Conservation (phyloP, 2,329 filamentous ascomycete species). For the Mycogone perniciosa region DNA sequence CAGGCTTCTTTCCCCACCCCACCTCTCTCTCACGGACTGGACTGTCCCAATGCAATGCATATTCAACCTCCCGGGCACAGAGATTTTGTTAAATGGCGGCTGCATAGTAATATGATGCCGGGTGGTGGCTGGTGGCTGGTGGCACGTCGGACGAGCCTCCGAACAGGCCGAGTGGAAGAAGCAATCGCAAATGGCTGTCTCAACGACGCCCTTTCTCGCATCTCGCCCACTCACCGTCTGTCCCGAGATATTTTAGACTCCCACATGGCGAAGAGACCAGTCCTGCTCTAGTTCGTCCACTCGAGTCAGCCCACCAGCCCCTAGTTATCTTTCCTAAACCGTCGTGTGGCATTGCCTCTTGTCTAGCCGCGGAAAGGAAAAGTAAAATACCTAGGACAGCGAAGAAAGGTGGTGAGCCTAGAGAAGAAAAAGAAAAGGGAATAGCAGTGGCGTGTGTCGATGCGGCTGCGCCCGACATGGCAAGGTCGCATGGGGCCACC, state of each 20-base stretch:
- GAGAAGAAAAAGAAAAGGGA: no score
- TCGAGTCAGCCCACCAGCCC: neutral
- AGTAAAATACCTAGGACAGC: neutral
- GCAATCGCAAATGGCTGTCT: neutral
- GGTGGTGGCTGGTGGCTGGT: neutral
- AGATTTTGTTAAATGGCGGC: no score
- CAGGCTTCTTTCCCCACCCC: no score
- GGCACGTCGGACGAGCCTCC: neutral
- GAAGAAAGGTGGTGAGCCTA: neutral
- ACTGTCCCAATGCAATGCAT: no score
- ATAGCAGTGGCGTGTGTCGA: neutral
- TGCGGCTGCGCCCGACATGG: neutral
- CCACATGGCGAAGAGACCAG: conserved; percentile 6
- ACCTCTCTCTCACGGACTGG: no score
- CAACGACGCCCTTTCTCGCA: conserved; percentile 2
- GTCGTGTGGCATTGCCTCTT: neutral
- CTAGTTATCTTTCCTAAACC: neutral
- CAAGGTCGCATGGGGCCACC: neutral
- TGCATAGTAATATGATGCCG: no score
- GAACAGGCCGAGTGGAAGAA: neutral
- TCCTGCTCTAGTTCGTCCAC: neutral
- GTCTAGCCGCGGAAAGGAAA: neutral
- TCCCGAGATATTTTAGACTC: conserved; percentile 8
- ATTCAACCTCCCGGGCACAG: no score
- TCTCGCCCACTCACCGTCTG: conserved; percentile 6